Evolutionary conservation across 2,329 filamentous ascomycete genomes (phyloP), one percentile per base, ranked within the genome.

Genomic region (Colletotrichum musae): DNA sequence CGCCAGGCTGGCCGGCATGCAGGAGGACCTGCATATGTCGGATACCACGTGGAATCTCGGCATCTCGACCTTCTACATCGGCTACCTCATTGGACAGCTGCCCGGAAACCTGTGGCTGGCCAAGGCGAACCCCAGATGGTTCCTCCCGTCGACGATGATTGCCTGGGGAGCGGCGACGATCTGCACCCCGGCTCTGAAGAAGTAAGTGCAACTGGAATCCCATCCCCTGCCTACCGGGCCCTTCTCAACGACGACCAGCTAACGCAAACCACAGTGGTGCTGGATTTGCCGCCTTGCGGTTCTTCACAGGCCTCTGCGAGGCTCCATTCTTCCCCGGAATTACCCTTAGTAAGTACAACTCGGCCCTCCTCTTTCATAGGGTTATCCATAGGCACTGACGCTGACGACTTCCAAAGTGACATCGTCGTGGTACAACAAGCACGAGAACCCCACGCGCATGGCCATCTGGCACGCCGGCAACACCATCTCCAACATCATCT

Each of bases 271-370:
- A 18, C 26, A 73, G 72, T 51, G 75, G 72, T 45, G 68, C 70
- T 12, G 75, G 73, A 2, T 76, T 76, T 48, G 72, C 71, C 6
- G 68, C 72, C 28, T 65, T 68, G 32, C 70, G 76, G 9, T 78
- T 77, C 71, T 73, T 76, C 62, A 72, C 76, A 5, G 77, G 77
- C 1, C 63, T 77, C 12, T 70, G 73, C 16, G 76, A 79, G 61
- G 77, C 75, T 4, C 76, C 76, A 2, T 86, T 86, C 75, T 81
- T 85, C 54, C 85, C 85, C 0, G 85, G 84, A 16, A 81, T 83
- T 0, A 78, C 85, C 5, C 81, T 85, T 36, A 80, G 73, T 76
- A 70, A 71, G 72, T 63, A n/a, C 13, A 26, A 26, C 41, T 43
- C 28, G 10, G 6, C 7, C 36, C 4, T 39, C 12, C 9, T 3